phyloP scores from a whole-genome alignment of 2,329 filamentous ascomycete genomes.

The Aspergillus carbonarius region DNA sequence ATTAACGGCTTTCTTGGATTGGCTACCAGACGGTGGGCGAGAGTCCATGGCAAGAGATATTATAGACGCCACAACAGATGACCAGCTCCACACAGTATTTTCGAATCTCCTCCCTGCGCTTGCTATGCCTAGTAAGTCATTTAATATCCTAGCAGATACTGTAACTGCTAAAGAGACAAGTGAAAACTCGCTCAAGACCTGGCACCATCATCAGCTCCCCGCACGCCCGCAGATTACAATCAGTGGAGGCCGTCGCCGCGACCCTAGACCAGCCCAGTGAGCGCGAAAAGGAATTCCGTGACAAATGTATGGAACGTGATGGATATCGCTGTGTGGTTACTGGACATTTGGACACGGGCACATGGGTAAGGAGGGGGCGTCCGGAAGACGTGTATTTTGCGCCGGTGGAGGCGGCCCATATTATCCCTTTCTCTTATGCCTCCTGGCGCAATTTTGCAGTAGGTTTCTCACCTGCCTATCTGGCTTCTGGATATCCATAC shows the following conservation, averaged over 20 bases:
- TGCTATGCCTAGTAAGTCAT: conserved; percentile 2
- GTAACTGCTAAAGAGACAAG: not conserved
- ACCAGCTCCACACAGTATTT: not conserved
- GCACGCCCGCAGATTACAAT: no score
- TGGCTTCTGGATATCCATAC: not conserved
- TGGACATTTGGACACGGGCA: not conserved
- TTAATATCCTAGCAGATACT: not conserved
- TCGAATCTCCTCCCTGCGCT: not conserved
- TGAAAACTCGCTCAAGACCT: not conserved
- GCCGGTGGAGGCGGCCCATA: not conserved
- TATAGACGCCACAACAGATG: not conserved
- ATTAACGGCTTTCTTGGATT: not conserved
- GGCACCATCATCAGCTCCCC: not conserved
- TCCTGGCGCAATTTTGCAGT: conserved; percentile 1
- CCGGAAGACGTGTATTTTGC: not conserved
- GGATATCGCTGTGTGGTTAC: not conserved
- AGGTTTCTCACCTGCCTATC: not conserved
- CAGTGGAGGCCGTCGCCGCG: no score
- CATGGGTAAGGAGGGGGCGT: not conserved
- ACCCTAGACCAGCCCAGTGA: no score
- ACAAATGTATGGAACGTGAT: conserved; percentile 1
- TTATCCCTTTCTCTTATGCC: conserved; percentile 4
- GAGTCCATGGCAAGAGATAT: not conserved
- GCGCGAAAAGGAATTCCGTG: no score
- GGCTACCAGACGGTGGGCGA: conserved; percentile 1